Percentiles rank a stretch among this genome's conserved stretches.
Conservation (phyloP, 2,329 filamentous ascomycete species). For the Aspergillus terreus region DNA sequence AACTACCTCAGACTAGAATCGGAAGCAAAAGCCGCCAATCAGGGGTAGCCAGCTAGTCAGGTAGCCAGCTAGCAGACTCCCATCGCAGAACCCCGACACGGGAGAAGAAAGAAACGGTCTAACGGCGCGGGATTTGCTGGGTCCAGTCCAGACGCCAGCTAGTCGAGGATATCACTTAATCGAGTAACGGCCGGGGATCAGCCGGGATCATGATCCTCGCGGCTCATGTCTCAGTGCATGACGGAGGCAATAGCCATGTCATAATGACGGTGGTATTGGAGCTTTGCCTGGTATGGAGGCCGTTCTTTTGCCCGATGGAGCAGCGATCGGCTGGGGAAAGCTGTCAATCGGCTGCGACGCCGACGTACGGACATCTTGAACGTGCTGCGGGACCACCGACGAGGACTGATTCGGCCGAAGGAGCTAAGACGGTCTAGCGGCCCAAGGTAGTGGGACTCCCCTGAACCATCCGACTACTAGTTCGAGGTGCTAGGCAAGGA, state of each 20-base stretch:
- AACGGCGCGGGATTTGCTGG: neutral
- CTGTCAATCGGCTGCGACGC: too few species aligned
- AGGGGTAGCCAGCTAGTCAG: too few species aligned
- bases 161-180: neutral
- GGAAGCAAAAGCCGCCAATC: too few species aligned
- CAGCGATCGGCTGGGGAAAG: too few species aligned
- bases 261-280: too few species aligned
- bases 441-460: conserved; percentile 1
- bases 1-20: too few species aligned
- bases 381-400: neutral
- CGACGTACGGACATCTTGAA: too few species aligned
- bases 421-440: neutral
- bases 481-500: too few species aligned
- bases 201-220: neutral
- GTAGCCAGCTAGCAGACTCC: too few species aligned
- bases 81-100: too few species aligned
- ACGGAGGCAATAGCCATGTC: neutral
- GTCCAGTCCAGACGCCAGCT: neutral
- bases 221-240: neutral
- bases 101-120: neutral
- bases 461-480: neutral
- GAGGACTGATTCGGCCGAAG: neutral
- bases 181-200: neutral
- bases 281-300: too few species aligned
- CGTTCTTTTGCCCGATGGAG: too few species aligned